phyloP scores from a whole-genome alignment of 441 rosid species.

The Monsonia emarginata region DNA sequence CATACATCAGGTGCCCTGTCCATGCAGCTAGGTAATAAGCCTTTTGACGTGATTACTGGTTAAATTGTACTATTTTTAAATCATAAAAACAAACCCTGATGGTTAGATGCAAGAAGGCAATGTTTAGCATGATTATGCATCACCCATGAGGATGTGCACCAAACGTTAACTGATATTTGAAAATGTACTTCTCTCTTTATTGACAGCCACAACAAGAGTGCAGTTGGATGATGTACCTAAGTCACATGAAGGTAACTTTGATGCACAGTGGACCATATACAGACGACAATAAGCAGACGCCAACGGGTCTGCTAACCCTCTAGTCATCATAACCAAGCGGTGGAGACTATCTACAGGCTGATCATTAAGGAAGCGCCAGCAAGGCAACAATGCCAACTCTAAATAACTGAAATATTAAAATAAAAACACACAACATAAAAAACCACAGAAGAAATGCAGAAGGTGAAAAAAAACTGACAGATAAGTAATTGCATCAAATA shows the following conservation, averaged over 20 bases:
- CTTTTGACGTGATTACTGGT: not conserved
- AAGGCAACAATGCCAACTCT: constrained; percentile 80
- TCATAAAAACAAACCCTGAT: not conserved
- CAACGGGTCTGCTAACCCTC: constrained; percentile 83
- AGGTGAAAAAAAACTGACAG: not conserved
- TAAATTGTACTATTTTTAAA: not conserved
- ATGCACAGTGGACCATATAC: constrained; percentile 64
- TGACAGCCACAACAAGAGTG: not conserved
- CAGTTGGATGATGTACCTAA: constrained; percentile 33
- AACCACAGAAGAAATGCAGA: not conserved
- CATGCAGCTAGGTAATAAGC: too few species aligned
- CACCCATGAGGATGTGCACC: not conserved
- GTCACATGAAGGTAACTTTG: constrained; percentile 42
- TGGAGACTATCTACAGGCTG: constrained; percentile 45
- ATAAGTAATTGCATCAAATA: not conserved
- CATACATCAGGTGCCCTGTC: not conserved
- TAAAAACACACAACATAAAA: not conserved
- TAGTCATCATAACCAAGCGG: constrained; percentile 65
- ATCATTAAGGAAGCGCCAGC: constrained; percentile 66
- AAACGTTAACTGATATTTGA: not conserved
- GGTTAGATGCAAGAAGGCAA: not conserved
- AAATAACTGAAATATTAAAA: constrained; percentile 44
- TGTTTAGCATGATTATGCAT: not conserved
- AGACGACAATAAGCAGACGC: constrained; percentile 73
- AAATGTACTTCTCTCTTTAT: not conserved